Base-by-base conservation (phyloP, 2,329 filamentous ascomycete species). In the Lecanosticta acicola region DNA sequence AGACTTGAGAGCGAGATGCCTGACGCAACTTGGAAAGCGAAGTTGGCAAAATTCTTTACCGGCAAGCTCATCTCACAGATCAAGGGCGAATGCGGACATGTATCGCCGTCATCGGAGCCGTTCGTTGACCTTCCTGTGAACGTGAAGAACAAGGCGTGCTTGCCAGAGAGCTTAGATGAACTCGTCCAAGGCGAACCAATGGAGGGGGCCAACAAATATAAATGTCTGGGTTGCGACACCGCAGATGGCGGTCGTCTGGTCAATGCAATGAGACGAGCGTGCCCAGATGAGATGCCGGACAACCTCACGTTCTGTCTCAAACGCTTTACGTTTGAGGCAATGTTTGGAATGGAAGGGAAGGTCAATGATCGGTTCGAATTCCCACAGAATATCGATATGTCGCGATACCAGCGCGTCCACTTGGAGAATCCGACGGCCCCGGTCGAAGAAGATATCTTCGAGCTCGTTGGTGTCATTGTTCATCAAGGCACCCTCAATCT, bases 151-250 rank as follows among this genome's bases (percentile, higher is more conserved):
- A 97, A 96, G 68, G 76, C 74, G 17, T 85, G 75, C 24, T 77
- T 98, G 1, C 76, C 87, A 59, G 89, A 96, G 55, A 97, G 93
- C 61, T 73, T 98, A 11, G 82, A 89, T 57, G 88, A 91, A n/a
- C 97, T 95, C 64, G 89, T 97, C 10, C 87, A 94, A 62, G 93
- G 93, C 3, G 93, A 98, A 67, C 82, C 93, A 29, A 90, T 98
- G 85, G 88, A 95, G 73, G 93, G 94, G 55, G 82, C 82, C 80
- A 97, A 98, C 72, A 96, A 95, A 69, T 98, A 97, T 73, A 94
- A 94, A 55, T 98, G 93, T 68, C 90, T 89, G 21, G 85, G 81
- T 3, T 98, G 93, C 64, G 86, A 88, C 51, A 80, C 80, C 9
- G 49, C 53, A 85, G 53, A 50, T 21, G 62, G 58, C 24, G 60